These are phyloP conservation scores for Canavalia ensiformis DNA, from an alignment of 306 rosid genomes.

Conservation along the genomic window DNA sequence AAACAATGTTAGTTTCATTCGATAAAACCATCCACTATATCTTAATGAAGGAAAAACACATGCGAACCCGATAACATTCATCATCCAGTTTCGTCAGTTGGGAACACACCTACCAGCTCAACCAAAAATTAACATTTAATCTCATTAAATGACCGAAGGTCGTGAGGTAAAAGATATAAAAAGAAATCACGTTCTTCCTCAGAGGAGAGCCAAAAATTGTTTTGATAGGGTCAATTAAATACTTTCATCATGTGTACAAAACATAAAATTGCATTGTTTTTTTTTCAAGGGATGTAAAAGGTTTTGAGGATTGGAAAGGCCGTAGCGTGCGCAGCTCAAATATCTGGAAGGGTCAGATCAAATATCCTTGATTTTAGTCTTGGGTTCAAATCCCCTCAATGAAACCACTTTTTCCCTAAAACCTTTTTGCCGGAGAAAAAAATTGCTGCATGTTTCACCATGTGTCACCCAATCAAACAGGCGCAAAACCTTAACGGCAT, in stretches of 20 bases:
- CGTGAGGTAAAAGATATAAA: background rate
- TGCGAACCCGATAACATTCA: background rate
- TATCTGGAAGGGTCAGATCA: background rate
- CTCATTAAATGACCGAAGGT: background rate
- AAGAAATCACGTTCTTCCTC: background rate
- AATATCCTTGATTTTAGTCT: background rate
- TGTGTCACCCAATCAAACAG: background rate
- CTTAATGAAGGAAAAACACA: background rate
- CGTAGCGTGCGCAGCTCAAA: too few relatives aligned
- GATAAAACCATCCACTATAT: background rate
- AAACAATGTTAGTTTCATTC: background rate
- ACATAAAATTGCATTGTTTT: background rate
- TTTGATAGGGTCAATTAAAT: background rate
- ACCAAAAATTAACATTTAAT: background rate
- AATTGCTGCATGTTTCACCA: background rate
- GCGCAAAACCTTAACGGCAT: background rate
- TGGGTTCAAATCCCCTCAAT: background rate
- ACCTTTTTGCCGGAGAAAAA: background rate
- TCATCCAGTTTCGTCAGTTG: background rate
- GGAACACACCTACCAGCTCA: background rate
- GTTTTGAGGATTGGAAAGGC: background rate
- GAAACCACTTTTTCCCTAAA: background rate
- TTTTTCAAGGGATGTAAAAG: too few relatives aligned
- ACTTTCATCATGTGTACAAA: background rate
- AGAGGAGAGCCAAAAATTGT: background rate